Evolutionary conservation across 192 early-diverging fungal genomes (phyloP), one percentile per base, ranked within the genome.

Genomic region (Coemansia sp.): DNA sequence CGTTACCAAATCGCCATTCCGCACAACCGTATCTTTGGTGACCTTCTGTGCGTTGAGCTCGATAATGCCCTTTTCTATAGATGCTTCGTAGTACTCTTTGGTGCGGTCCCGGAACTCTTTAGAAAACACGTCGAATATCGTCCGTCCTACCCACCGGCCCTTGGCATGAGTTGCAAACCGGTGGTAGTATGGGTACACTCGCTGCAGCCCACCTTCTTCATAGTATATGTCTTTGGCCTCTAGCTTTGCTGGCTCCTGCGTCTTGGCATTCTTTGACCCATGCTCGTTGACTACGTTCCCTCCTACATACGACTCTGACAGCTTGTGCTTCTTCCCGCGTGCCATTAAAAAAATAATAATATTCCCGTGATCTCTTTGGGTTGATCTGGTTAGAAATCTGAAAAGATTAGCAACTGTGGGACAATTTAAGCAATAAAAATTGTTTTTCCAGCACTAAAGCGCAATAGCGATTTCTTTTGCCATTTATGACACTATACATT

Each of bases 51-150:
- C 81, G 63, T 97, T 98, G 36, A 98, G 72, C 30, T 73, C 83
- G 23, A 98, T 91, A n/a, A 85, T 76, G 0, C 96, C 96, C 43
- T 69, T 69, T 43, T 72, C 58, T 46, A 98, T 97, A 0, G 93
- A 93, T 51, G 76, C 60, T 52, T 72, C 74, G 78, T 96, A 98
- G 74, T 96, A 98, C 14, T 76, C 69, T 8, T 69, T 62, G 3
- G 81, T 62, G 28, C 89, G 84, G 74, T 94, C 94, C 37, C 91
- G 83, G 64, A 98, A 98, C 68, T 98, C 96, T 10, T 76, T 82
- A 61, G 62, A 56, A 54, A 96, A 95, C 10, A 96, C 82, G 16
- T 93, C 86, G n/a, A 87, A 69, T n/a, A 98, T 45, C 0, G 70
- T 67, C 7, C 84, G 80, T 9, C 84, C 84, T 4, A 90, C 57